Conservation (phyloP, 805 yeast genomes). For the Saccharomycopsis vini region DNA sequence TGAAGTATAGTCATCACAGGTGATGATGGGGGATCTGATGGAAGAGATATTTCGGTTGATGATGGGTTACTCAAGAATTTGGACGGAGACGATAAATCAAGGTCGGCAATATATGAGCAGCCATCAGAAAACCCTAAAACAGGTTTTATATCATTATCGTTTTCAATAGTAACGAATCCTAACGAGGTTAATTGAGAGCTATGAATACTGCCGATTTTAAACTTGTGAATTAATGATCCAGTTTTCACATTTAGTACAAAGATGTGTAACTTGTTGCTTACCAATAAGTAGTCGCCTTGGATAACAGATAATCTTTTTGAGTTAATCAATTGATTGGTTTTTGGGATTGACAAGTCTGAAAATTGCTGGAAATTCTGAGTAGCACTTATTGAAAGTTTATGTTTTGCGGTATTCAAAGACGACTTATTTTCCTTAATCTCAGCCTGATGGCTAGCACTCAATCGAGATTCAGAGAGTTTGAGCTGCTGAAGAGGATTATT, state of each 20-base stretch:
- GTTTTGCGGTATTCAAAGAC: conserved; percentile 14
- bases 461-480: too few species aligned
- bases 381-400: conserved; percentile 4
- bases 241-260: conserved; percentile 12
- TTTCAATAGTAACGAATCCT: too few species aligned
- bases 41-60: too few species aligned
- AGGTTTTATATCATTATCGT: too few species aligned
- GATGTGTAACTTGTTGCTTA: conserved; percentile 10
- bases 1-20: too few species aligned
- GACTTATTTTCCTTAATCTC: conserved; percentile 18
- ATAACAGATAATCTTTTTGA: conserved; percentile 6
- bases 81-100: too few species aligned
- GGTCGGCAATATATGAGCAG: conserved; percentile 10
- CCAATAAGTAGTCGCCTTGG: conserved; percentile 11
- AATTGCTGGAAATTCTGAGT: conserved; percentile 12
- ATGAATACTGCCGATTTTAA: conserved; percentile 5
- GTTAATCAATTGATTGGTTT: conserved; percentile 2
- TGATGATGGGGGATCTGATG: too few species aligned
- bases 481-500: too few species aligned
- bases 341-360: conserved; percentile 5
- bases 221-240: conserved; percentile 10
- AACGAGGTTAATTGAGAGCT: too few species aligned
- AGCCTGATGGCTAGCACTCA: conserved; percentile 15
- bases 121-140: conserved; percentile 18
- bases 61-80: too few species aligned